phyloP scores from a whole-genome alignment of 208 protist genomes.

The Crithidia mellificae region DNA sequence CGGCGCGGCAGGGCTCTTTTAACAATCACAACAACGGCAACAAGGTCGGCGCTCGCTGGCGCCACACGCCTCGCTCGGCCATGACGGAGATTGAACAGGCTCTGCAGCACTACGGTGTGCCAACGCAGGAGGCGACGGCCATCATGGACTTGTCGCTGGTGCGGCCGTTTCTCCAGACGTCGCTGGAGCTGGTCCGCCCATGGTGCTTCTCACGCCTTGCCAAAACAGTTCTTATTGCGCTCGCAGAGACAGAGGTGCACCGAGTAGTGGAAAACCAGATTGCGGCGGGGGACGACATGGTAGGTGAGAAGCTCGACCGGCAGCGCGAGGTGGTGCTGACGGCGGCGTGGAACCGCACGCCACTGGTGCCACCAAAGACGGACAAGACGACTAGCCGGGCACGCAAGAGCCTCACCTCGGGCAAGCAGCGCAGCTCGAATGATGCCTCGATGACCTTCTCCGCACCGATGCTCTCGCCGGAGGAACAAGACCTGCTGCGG shows the following conservation, averaged over 20 bases:
- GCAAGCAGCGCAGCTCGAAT: conserved; percentile 10
- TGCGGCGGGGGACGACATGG: conserved; percentile 14
- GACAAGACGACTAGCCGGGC: conserved; percentile 19
- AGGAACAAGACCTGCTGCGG: conserved; percentile 22
- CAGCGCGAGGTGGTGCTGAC: conserved; percentile 22
- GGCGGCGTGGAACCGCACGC: conserved; percentile 20
- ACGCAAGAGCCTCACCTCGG: background rate
- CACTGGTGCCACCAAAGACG: conserved; percentile 10
- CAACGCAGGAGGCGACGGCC: background rate
- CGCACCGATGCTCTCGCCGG: conserved; percentile 4
- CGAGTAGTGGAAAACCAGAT: conserved; percentile 25
- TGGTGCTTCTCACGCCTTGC: conserved; percentile 28
- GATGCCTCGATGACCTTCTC: background rate
- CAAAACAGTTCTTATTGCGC: conserved; percentile 1
- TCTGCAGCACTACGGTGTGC: conserved; percentile 26
- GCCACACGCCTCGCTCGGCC: background rate
- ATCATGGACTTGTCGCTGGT: conserved; percentile 16
- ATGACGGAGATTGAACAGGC: conserved; percentile 26
- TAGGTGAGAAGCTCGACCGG: conserved; percentile 22
- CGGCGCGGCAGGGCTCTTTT: background rate
- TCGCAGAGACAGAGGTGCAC: conserved; percentile 20
- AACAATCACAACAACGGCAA: no score
- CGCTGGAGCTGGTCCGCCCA: conserved; percentile 3
- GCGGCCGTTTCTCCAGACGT: conserved; percentile 6
- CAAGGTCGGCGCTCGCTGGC: conserved; percentile 18